A percentile compares a stretch with the other conserved stretches of the same genome.
These are phyloP conservation scores for Vitis rupestris DNA, from an alignment of 164 flowering plant species.

Conservation along the genomic window DNA sequence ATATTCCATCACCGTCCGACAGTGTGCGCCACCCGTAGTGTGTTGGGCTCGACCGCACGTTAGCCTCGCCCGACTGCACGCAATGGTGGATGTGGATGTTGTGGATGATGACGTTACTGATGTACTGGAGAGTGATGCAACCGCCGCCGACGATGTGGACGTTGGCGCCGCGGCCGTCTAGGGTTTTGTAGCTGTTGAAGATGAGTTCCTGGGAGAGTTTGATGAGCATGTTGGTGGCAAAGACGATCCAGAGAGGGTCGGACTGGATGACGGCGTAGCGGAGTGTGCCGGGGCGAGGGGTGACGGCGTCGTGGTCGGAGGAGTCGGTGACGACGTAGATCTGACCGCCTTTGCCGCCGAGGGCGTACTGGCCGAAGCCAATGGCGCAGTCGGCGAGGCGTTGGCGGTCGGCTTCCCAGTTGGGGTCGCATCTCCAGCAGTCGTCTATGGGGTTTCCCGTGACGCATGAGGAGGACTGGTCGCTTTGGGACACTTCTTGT, in stretches of 20 bases:
- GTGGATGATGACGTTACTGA: slow-evolving; percentile 58
- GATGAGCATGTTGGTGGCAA: slow-evolving; percentile 58
- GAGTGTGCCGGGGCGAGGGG: slow-evolving; percentile 62
- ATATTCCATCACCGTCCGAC: slow-evolving; percentile 80
- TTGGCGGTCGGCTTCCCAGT: slow-evolving; percentile 63
- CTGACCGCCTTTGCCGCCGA: slow-evolving; percentile 64
- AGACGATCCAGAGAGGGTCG: slow-evolving; percentile 71
- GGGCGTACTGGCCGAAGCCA: slow-evolving; percentile 70
- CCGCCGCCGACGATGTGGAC: slow-evolving; percentile 74
- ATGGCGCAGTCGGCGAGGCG: slow-evolving; percentile 66
- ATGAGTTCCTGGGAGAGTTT: slow-evolving; percentile 60
- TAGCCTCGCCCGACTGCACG: slow-evolving; percentile 46
- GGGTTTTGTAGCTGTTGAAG: slow-evolving; percentile 63
- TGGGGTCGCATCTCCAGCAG: slow-evolving; percentile 75
- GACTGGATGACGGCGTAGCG: slow-evolving; percentile 62
- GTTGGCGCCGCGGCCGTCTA: slow-evolving; percentile 70
- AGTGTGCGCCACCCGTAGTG: slow-evolving; percentile 53
- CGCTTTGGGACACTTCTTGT: slow-evolving; percentile 18
- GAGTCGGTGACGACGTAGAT: slow-evolving; percentile 65
- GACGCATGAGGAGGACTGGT: slow-evolving; percentile 28
- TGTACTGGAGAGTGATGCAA: slow-evolving; percentile 62
- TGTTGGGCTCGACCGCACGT: slow-evolving; percentile 63
- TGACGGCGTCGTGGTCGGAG: slow-evolving; percentile 63
- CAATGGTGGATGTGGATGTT: slow-evolving; percentile 72
- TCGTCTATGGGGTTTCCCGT: slow-evolving; percentile 83